A percentile compares a stretch with the other conserved stretches of the same genome.
Conservation (phyloP, 1,284 basidiomycete species). For the Gomphus sp. region DNA sequence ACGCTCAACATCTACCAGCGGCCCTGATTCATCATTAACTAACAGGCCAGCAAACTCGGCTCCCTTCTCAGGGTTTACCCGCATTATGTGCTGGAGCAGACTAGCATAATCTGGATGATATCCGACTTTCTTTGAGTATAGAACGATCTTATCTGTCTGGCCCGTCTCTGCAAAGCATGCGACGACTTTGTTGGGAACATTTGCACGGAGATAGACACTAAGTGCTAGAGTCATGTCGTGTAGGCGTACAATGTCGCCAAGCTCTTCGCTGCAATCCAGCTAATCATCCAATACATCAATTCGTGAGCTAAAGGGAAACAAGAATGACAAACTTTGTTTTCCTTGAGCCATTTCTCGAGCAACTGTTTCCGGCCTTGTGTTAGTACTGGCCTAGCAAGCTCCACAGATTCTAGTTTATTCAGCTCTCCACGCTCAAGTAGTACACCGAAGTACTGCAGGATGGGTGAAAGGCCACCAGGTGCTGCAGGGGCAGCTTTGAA, state of each 20-base stretch:
- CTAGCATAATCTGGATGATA: constrained; percentile 93
- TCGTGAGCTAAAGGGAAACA: neutral
- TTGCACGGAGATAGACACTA: constrained; percentile 96
- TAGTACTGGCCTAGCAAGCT: constrained; percentile 93
- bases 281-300: constrained; percentile 22
- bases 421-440: constrained; percentile 96
- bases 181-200: constrained; percentile 97
- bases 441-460: constrained; percentile 98
- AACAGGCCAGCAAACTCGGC: constrained; percentile 97
- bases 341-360: constrained; percentile 99
- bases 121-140: constrained; percentile 97
- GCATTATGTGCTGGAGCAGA: constrained; percentile 96
- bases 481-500: constrained; percentile 94
- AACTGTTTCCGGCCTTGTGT: constrained; percentile 97
- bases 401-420: constrained; percentile 94
- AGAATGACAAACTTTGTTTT: constrained; percentile 73
- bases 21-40: constrained; percentile 88
- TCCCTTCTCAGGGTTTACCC: constrained; percentile 95
- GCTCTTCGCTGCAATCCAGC: constrained; percentile 98
- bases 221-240: constrained; percentile 99
- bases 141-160: constrained; percentile 96
- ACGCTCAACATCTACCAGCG: constrained; percentile 90
- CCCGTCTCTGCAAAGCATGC: constrained; percentile 99
- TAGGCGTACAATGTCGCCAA: constrained; percentile 93
- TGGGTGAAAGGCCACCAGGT: constrained; percentile 89